Evolutionary conservation across 2,329 filamentous ascomycete genomes (phyloP).

Genomic region (Aspergillus japonicus): DNA sequence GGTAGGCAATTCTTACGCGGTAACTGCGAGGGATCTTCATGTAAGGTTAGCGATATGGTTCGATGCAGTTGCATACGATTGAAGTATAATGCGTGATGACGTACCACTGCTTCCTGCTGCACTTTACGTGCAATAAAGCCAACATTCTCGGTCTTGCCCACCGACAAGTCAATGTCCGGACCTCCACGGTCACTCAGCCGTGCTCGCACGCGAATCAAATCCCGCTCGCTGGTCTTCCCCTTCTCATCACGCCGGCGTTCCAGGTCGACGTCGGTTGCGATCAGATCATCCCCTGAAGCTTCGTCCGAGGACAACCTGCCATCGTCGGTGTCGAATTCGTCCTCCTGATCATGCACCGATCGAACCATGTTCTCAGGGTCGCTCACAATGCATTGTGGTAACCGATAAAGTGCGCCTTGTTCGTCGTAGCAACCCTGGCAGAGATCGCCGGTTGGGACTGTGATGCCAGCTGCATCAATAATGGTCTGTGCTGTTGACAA

Average conservation of each 20-base stretch:
- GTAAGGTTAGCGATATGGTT: constrained; percentile 7
- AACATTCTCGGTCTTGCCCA: constrained; percentile 64
- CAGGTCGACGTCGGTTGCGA: constrained; percentile 39
- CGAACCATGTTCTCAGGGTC: constrained; percentile 61
- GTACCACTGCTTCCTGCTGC: constrained; percentile 62
- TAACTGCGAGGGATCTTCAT: constrained; percentile 57
- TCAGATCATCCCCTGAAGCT: constrained; percentile 41
- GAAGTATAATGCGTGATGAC: constrained; percentile 28
- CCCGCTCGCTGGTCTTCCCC: constrained; percentile 58
- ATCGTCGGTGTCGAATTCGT: constrained; percentile 28
- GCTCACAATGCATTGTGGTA: constrained; percentile 67
- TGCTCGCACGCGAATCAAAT: constrained; percentile 59
- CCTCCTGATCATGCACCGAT: constrained; percentile 21
- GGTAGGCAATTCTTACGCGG: constrained; percentile 70
- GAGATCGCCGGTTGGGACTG: constrained; percentile 70
- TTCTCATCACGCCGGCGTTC: constrained; percentile 56
- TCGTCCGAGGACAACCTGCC: constrained; percentile 38
- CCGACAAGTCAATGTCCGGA: constrained; percentile 60
- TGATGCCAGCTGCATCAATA: constrained; percentile 73
- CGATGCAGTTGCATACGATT: constrained; percentile 1
- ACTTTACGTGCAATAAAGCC: constrained; percentile 62
- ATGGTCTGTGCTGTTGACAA: constrained; percentile 75
- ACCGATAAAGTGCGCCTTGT: constrained; percentile 66
- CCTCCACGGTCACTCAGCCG: constrained; percentile 64
- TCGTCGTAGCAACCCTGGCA: constrained; percentile 71